These are phyloP conservation scores for Hypsizygus marmoreus DNA, from an alignment of 768 basidiomycete genomes.

Conservation along the genomic window DNA sequence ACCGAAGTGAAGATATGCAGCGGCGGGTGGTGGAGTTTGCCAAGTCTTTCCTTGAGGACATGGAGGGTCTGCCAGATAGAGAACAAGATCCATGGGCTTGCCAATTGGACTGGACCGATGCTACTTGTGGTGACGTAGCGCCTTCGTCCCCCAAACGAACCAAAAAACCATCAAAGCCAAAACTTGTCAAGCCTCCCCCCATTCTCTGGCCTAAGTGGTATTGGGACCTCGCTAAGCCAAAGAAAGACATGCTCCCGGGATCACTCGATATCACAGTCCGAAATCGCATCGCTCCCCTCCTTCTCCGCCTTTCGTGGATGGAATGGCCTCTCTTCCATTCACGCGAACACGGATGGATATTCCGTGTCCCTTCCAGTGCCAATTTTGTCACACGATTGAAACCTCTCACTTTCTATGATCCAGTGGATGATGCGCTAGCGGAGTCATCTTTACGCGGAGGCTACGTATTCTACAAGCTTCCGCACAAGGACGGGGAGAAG, in stretches of 20 bases:
- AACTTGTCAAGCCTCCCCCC: conserved; percentile 43
- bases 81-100: conserved; percentile 54
- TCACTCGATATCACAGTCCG: conserved; percentile 85
- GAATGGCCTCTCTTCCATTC: conserved; percentile 85
- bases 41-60: conserved; percentile 29
- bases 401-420: conserved; percentile 61
- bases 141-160: conserved; percentile 19
- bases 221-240: conserved; percentile 82
- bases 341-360: conserved; percentile 89
- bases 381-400: conserved; percentile 47
- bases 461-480: conserved; percentile 85
- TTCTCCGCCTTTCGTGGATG: conserved; percentile 86
- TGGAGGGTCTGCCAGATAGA: no score
- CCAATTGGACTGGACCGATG: conserved; percentile 69
- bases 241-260: conserved; percentile 65
- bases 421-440: conserved; percentile 59
- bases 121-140: conserved; percentile 4
- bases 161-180: conserved; percentile 31
- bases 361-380: conserved; percentile 63
- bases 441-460: conserved; percentile 49
- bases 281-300: conserved; percentile 79
- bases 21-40: conserved; percentile 44
- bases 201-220: conserved; percentile 97
- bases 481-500: conserved; percentile 93
- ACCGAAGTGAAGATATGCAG: conserved; percentile 34